phyloP scores from a whole-genome alignment of 2,329 filamentous ascomycete species.

The Ustulina deusta region DNA sequence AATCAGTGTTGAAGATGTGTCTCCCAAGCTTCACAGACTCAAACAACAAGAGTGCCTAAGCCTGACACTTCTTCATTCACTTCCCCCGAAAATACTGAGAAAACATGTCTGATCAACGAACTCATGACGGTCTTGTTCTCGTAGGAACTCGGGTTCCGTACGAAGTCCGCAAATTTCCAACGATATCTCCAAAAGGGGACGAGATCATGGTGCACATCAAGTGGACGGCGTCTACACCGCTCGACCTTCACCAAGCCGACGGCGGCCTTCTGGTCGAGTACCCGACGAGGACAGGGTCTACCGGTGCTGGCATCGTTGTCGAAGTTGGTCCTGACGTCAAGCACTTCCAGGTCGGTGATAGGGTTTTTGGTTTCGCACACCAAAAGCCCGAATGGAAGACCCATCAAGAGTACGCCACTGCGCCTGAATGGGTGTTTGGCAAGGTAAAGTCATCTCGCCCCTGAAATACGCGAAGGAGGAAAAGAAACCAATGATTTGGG shows the following conservation, averaged over 20 bases:
- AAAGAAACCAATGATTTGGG: background rate
- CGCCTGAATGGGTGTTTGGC: conserved; percentile 62
- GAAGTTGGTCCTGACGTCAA: conserved; percentile 60
- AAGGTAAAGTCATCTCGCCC: conserved; percentile 48
- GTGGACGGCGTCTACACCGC: conserved; percentile 71
- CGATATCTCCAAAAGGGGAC: conserved; percentile 52
- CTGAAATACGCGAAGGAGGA: background rate
- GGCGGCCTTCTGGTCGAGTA: conserved; percentile 65
- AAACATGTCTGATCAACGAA: conserved; percentile 38
- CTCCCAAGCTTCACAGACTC: conserved; percentile 19
- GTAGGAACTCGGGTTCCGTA: conserved; percentile 46
- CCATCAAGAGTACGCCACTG: conserved; percentile 67
- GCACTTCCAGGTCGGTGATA: conserved; percentile 63
- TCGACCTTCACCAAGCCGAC: conserved; percentile 72
- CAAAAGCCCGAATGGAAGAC: conserved; percentile 61
- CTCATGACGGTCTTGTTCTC: conserved; percentile 47
- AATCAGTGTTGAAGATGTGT: conserved; percentile 20
- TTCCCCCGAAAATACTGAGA: background rate
- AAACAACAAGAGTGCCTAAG: conserved; percentile 4
- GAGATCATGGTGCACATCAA: conserved; percentile 67
- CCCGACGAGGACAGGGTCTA: conserved; percentile 64
- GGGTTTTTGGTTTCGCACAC: conserved; percentile 67
- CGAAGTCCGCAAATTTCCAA: conserved; percentile 45
- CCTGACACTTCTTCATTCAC: background rate
- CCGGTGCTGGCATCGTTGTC: conserved; percentile 65